Percentiles rank a stretch among this genome's conserved stretches.
Evolutionary conservation across 306 rosid species (phyloP).

Genomic region (Bauhinia variegata): DNA sequence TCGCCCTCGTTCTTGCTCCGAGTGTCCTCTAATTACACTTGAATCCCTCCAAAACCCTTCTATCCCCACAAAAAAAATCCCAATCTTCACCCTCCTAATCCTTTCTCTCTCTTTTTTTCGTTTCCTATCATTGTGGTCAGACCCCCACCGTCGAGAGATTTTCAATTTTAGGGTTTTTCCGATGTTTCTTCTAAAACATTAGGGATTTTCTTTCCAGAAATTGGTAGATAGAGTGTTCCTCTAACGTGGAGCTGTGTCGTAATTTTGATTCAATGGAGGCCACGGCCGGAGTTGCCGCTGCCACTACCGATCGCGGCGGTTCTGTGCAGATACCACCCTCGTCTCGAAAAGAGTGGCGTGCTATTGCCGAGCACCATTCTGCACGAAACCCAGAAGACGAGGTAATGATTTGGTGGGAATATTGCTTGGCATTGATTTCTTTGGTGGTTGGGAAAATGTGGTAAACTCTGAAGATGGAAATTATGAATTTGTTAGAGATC

Average conservation of each 20-base stretch:
- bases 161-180: constrained; percentile 50
- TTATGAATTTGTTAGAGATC: background rate
- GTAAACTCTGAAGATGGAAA: background rate
- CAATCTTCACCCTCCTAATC: constrained; percentile 1
- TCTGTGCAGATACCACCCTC: constrained; percentile 61
- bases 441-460: constrained; percentile 11
- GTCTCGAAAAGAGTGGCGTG: constrained; percentile 83
- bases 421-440: constrained; percentile 43
- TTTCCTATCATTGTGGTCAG: constrained; percentile 9
- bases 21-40: constrained; percentile 36
- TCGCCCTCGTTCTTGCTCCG: constrained; percentile 10
- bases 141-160: background rate
- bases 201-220: constrained; percentile 49
- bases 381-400: constrained; percentile 65
- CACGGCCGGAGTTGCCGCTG: constrained; percentile 56
- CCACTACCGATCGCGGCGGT: constrained; percentile 59
- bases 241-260: constrained; percentile 44
- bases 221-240: background rate
- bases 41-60: constrained; percentile 48
- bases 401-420: constrained; percentile 52
- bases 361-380: constrained; percentile 78
- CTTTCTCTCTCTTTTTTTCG: background rate
- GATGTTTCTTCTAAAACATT: constrained; percentile 28
- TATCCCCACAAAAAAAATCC: background rate
- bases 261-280: constrained; percentile 88